Evolutionary conservation across 805 yeast species (phyloP), one percentile per base, ranked within the genome.

Genomic region (Candida odintsovae): DNA sequence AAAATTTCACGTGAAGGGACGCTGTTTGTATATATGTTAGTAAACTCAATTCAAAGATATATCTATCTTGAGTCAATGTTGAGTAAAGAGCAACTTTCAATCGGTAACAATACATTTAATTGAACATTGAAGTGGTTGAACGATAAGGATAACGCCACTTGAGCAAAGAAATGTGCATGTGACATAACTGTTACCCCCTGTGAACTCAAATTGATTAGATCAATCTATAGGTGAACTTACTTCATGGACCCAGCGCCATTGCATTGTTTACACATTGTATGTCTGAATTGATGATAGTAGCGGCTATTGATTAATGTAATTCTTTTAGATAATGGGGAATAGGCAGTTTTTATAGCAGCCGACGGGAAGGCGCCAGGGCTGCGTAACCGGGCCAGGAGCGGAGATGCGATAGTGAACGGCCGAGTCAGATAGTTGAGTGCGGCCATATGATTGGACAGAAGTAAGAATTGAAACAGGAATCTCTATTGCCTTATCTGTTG

Each of bases 1-100:
- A 81, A 77, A 38, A 72, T 62, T 55, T 71, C 75, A 58, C 75
- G 69, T 38, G 55, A 52, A 19, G 65, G 60, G 29, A 55, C 48
- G 25, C 64, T 59, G 43, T 33, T 22, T 9, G 9, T 16, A 11
- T 8, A 11, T 8, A 10, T 33, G 36, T 33, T 33, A 33, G 36
- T 33, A 33, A 7, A 3, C 12, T 7, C 9, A 4, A 13, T 13
- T 28, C 13, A 12, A 4, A 28, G 3, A 3, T 13, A 5, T 28
- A 4, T 28, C 6, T 28, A 6, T n/a, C 11, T 16, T 16, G 36
- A 33, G 36, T 33, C 36, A 33, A 33, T 10, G 36, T 19, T 33
- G 20, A 5, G 15, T 3, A 7, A 4, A 18, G 20, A 33, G 36
- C 36, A 33, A 19, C 10, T 33, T 18, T n/a, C n/a, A n/a, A n/a